Conservation (phyloP, 2,329 filamentous ascomycete species). For the Fusarium liriodendri region DNA sequence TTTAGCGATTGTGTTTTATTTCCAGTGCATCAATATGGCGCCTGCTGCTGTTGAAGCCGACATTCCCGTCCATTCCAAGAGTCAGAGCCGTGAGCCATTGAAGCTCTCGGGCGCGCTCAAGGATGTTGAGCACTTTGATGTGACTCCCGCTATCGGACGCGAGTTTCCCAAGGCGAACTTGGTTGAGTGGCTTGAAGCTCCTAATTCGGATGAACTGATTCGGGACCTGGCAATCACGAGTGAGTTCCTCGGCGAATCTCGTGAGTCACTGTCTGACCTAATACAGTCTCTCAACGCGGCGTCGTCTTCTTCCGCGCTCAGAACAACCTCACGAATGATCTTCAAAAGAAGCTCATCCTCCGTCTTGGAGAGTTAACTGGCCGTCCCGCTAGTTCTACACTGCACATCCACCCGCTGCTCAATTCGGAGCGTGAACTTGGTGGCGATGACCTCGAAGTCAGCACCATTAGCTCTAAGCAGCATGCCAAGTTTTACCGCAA, state of each 20-base stretch:
- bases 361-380: constrained; percentile 68
- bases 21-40: constrained; percentile 20
- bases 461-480: constrained; percentile 67
- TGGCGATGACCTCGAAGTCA: constrained; percentile 69
- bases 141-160: constrained; percentile 71
- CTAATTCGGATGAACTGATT: constrained; percentile 71
- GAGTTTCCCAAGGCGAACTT: constrained; percentile 71
- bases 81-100: constrained; percentile 54
- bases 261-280: background rate
- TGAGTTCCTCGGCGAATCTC: constrained; percentile 47
- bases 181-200: constrained; percentile 68
- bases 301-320: constrained; percentile 79
- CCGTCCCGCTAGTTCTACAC: constrained; percentile 64
- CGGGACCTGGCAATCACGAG: constrained; percentile 75
- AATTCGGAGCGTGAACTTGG: constrained; percentile 65
- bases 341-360: constrained; percentile 74
- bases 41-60: constrained; percentile 27
- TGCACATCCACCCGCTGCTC: constrained; percentile 71
- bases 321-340: constrained; percentile 67
- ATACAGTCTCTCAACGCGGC: constrained; percentile 72
- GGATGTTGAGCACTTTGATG: constrained; percentile 65
- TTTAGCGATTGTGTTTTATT: no score
- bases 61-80: constrained; percentile 25
- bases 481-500: constrained; percentile 60
- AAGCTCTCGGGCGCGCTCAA: constrained; percentile 64